Base-by-base conservation (phyloP, 495 filamentous ascomycete species). In the Geopyxis carbonaria region DNA sequence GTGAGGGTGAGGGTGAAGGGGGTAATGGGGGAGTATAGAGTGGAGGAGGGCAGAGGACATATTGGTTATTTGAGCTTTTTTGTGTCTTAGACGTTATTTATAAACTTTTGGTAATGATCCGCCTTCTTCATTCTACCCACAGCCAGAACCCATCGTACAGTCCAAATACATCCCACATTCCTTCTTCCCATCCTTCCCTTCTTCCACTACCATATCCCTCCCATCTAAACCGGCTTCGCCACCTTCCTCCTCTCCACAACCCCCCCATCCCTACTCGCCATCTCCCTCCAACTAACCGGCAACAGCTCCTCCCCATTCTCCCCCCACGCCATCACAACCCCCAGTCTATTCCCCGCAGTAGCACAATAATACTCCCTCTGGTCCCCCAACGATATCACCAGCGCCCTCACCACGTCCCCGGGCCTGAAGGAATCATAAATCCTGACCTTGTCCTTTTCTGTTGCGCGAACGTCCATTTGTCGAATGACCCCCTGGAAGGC, bases 281-380 rank as follows among this genome's bases (percentile, higher is more conserved):
- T 87, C 57, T 95, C 85, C 64, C 79, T 83, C 89, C 89, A 97
- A 57, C 75, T 91, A 20, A 91, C 69, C 9, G 89, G 87, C 19
- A 18, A 25, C 19, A 14, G 36, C 19, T 14, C 9, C 36, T 13
- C 15, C 15, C 5, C 21, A 18, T 36, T 19, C 33, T 20, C 14
- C 34, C 14, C 34, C 8, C 18, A 74, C 16, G 89, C 89, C 79
- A 94, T 83, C 15, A 97, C 76, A 31, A 97, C 87, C 15, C 89
- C 89, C 25, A 92, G 64, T 58, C 91, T 78, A 60, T 97, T 94
- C 43, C 69, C 68, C 35, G 83, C 82, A 5, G 89, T 97, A 23
- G 73, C 77, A 11, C 93, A 63, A 59, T 94, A 97, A 58, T 93
- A 95, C 50, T 80, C 91, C 31, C 75, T 73, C 60, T 93, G 84